Evolutionary conservation across 2,329 filamentous ascomycete species (phyloP), one percentile per base, ranked within the genome.

Genomic region (Cladobotryum mycophilum): DNA sequence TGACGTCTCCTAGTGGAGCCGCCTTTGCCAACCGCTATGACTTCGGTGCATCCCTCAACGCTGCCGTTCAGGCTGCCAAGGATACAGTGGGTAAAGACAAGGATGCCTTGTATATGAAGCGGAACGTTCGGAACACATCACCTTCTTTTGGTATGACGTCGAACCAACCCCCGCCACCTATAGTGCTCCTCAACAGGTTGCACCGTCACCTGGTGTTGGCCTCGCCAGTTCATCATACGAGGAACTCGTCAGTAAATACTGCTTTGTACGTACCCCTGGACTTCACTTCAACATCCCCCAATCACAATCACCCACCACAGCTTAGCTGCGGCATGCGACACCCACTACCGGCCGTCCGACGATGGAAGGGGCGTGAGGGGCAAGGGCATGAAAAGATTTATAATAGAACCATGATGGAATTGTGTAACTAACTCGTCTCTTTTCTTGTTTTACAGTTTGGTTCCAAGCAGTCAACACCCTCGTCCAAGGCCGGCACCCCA

Each of bases 161-260:
- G 63, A 61, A 61, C 62, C 61, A 56, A 48, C 41, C 58, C 52
- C 56, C 53, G n/a, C 58, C 49, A n/a, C 45, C n/a, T 11, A 40
- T 36, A 25, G 56, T n/a, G 25, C 52, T 15, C 47, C 40, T 33
- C 47, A 56, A 30, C 35, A 56, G 43, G 62, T 69, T 48, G 66
- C 81, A 69, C 64, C 79, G 71, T 74, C 79, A 64, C 66, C 76
- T 75, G 67, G 70, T 12, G 36, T 56, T 45, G 71, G 70, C 63
- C 85, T 96, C 58, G 82, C 91, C 54, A 95, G 90, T 57, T 84
- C 89, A 54, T 91, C 92, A 53, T 97, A 99, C 69, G 89, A 95
- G 72, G 93, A 99, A 72, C 81, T 99, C 58, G 87, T 99, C 70
- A 91, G 95, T 76, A 96, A 95, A 76, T 99, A 96, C 79, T 99